Evolutionary conservation across 306 rosid species (phyloP), one percentile per base, ranked within the genome.

Genomic region (Cucurbita moschata): DNA sequence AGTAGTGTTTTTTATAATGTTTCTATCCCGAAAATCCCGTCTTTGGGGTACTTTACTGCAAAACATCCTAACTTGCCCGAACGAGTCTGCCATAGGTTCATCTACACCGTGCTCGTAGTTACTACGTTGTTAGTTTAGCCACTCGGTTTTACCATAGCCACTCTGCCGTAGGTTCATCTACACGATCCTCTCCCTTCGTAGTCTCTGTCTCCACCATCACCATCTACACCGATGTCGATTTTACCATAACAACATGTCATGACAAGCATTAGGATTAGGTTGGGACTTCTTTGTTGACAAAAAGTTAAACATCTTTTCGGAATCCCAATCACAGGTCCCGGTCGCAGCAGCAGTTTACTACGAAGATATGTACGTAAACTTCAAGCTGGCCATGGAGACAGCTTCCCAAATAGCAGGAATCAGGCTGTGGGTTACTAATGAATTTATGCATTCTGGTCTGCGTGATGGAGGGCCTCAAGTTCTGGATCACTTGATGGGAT

Each of bases 381-480:
- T 94, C 78, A 94, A 89, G 82, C 67, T 91, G 77, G 82, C 77
- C 47, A 84, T 46, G 90, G 91, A 94, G 84, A 89, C 99, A 40
- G 96, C 96, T 81, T 77, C 96, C 67, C 87, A 91, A 66, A 91
- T 94, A 61, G 91, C 85, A 16, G 96, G 92, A 82, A 86, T 89
- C 73, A 87, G 96, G 80, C 82, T 79, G 65, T 94, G 96, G 96
- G 75, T 94, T 75, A 91, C 92, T 11, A 94, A 91, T 5, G 97
- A 94, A 79, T 91, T 79, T 79, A 89, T 91, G 99, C 99, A 91
- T 88, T 94, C 99, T 63, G 99, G 99, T 73, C 81, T 94, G 72
- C 92, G 95, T 3, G 97, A 94, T 65, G 86, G 70, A 7, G 96
- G 99, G 73, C 73, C 76, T 64, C 90, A 86, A 70, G 95, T 94